phyloP scores from a whole-genome alignment of 2,329 filamentous ascomycete genomes.

The Onygenales sp. region DNA sequence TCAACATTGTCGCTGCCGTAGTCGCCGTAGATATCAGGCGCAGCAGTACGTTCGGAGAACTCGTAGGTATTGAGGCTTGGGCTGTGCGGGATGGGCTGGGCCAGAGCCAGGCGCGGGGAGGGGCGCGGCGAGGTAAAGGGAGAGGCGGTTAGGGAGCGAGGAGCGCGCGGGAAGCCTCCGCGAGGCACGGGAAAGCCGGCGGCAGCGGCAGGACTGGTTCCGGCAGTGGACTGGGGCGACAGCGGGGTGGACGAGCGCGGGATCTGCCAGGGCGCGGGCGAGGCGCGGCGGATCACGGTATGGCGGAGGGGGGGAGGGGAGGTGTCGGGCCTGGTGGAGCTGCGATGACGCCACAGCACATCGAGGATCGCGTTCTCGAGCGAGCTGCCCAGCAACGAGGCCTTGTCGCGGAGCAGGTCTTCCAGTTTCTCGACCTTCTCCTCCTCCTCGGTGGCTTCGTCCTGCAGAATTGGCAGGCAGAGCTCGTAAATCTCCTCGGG shows the following conservation, averaged over 20 bases:
- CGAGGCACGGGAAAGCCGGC: conserved; percentile 67
- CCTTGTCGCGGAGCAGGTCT: conserved; percentile 71
- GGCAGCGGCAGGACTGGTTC: conserved; percentile 72
- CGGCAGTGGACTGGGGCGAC: conserved; percentile 67
- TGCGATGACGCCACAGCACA: conserved; percentile 61
- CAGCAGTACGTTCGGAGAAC: conserved; percentile 74
- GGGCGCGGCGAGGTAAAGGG: conserved; percentile 91
- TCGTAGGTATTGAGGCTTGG: conserved; percentile 92
- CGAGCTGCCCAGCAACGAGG: conserved; percentile 61
- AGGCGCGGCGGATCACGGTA: conserved; percentile 79
- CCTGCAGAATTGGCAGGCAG: conserved; percentile 79
- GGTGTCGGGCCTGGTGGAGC: conserved; percentile 43
- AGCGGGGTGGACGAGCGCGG: conserved; percentile 66
- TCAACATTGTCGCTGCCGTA: conserved; percentile 91
- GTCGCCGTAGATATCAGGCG: conserved; percentile 80
- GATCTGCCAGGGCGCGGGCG: conserved; percentile 86
- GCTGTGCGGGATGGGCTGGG: conserved; percentile 89
- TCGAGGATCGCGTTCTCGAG: conserved; percentile 88
- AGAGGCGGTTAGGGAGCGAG: conserved; percentile 67
- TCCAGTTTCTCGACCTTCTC: conserved; percentile 90
- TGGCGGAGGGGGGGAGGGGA: conserved; percentile 81
- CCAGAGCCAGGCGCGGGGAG: conserved; percentile 81
- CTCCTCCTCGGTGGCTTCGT: conserved; percentile 76
- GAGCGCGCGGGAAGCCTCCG: conserved; percentile 65
- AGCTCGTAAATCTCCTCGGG: conserved; percentile 88